Percentiles rank a stretch among this genome's conserved stretches.
Evolutionary conservation across 768 basidiomycete species (phyloP).

Genomic region (Solioccasus polychromus): DNA sequence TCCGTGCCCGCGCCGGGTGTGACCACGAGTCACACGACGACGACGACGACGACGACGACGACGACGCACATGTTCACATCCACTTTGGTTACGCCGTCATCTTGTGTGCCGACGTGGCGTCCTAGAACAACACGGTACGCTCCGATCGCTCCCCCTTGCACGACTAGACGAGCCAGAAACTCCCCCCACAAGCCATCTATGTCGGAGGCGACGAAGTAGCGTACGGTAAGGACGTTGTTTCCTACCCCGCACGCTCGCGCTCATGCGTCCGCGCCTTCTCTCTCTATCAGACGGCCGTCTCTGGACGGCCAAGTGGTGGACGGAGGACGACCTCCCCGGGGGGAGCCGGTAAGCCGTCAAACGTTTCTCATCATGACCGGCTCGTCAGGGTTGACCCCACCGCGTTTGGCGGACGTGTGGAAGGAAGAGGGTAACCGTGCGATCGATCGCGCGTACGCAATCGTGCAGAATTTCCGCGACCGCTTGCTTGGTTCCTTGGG

Average conservation of each 20-base stretch:
- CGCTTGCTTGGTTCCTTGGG: too few species aligned
- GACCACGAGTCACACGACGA: constrained; percentile 16
- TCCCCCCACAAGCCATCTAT: constrained; percentile 34
- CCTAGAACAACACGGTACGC: constrained; percentile 39
- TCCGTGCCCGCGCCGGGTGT: constrained; percentile 20
- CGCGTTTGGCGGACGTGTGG: constrained; percentile 31
- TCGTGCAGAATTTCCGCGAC: too few species aligned
- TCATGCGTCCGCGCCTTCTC: not conserved
- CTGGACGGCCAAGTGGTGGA: constrained; percentile 55
- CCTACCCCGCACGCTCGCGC: too few species aligned
- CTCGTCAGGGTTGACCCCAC: constrained; percentile 1
- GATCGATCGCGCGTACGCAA: constrained; percentile 14
- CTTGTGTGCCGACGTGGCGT: constrained; percentile 40
- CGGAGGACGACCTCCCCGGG: constrained; percentile 36
- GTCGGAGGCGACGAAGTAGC: constrained; percentile 38
- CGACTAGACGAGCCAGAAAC: too few species aligned
- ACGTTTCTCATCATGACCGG: too few species aligned
- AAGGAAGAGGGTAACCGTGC: constrained; percentile 33
- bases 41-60: not conserved
- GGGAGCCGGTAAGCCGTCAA: constrained; percentile 17
- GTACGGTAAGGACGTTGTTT: constrained; percentile 40
- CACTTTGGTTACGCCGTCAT: constrained; percentile 10
- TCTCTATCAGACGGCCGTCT: constrained; percentile 37
- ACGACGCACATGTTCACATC: constrained; percentile 6
- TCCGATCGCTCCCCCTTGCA: too few species aligned